phyloP scores from a whole-genome alignment of 2,329 filamentous ascomycete species.

The Fonsecaea multimorphosa region DNA sequence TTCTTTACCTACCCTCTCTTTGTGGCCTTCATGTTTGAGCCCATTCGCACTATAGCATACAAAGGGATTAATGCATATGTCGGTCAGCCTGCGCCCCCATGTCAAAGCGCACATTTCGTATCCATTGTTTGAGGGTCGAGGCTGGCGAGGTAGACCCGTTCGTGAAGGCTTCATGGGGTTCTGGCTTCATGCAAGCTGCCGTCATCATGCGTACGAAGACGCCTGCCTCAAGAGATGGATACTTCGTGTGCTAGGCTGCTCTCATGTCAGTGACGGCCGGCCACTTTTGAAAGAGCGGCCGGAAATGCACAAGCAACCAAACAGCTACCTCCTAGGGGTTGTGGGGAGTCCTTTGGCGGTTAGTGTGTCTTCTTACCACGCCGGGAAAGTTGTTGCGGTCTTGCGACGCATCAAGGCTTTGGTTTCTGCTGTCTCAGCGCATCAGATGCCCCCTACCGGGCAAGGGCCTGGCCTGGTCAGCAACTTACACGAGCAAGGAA shows the following conservation, averaged over 20 bases:
- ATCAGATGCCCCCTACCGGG: not conserved
- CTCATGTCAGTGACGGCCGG: not conserved
- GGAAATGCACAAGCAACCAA: not conserved
- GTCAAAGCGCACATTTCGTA: not conserved
- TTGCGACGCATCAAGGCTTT: not conserved
- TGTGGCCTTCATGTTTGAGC: not conserved
- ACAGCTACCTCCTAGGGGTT: not conserved
- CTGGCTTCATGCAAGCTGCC: slow-evolving; percentile 1
- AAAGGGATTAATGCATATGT: not conserved
- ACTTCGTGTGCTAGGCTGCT: not conserved
- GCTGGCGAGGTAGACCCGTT: not conserved
- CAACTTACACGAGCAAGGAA: not conserved
- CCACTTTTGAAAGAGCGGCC: not conserved
- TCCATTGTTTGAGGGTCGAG: not conserved
- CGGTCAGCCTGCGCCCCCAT: not conserved
- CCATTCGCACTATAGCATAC: not conserved
- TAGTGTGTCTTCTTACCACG: slow-evolving; percentile 6
- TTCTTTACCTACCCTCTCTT: no score
- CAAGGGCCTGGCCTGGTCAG: not conserved
- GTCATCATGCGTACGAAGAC: slow-evolving; percentile 17
- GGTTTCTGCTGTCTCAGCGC: not conserved
- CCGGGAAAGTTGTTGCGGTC: slow-evolving; percentile 12
- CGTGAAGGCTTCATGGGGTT: not conserved
- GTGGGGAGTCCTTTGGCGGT: not conserved
- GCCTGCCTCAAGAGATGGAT: not conserved